These are phyloP conservation scores for Persicaria maculosa DNA, from an alignment of 148 eudicot species.

Conservation along the genomic window DNA sequence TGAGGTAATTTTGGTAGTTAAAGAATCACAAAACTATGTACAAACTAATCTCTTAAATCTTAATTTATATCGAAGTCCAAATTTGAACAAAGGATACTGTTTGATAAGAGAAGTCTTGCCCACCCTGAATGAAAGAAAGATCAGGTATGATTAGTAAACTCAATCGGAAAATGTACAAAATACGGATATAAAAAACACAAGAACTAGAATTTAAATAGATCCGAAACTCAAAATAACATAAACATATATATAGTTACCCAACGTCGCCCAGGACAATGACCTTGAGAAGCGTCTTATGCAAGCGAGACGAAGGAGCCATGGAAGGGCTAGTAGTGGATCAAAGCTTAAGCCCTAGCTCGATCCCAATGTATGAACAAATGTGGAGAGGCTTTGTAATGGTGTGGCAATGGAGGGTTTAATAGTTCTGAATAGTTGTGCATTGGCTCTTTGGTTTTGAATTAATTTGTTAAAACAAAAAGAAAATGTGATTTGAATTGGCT, in stretches of 20 bases:
- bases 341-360: neutral
- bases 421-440: neutral
- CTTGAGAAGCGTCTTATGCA: slow-evolving; percentile 34
- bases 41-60: neutral
- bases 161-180: neutral
- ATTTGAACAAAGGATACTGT: slow-evolving; percentile 23
- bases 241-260: slow-evolving; percentile 20
- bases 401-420: slow-evolving; percentile 8
- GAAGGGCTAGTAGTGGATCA: neutral
- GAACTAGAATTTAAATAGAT: too few species aligned
- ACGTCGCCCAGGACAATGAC: slow-evolving; percentile 40
- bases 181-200: neutral
- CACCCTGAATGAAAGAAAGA: slow-evolving; percentile 27
- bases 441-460: neutral
- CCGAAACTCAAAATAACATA: neutral
- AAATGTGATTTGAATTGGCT: too few species aligned
- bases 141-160: neutral
- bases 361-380: neutral
- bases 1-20: slow-evolving; percentile 3
- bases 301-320: slow-evolving; percentile 8
- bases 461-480: too few species aligned
- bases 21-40: neutral
- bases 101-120: slow-evolving; percentile 58
- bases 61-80: neutral
- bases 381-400: slow-evolving; percentile 2